These are phyloP conservation scores for Neoboletus subvelutipes DNA, from an alignment of 768 basidiomycete species.

Conservation along the genomic window DNA sequence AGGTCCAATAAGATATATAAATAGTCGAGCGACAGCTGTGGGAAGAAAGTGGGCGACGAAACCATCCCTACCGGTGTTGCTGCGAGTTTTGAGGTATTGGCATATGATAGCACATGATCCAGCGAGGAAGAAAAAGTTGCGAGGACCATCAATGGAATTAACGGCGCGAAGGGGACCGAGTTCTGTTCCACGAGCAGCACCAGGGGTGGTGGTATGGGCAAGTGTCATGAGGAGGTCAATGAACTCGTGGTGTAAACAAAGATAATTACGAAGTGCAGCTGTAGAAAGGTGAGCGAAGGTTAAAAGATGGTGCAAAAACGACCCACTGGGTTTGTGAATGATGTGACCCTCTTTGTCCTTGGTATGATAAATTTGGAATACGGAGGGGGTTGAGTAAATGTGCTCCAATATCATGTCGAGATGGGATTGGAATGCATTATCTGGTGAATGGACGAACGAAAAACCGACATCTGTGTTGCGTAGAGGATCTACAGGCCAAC, in stretches of 20 bases:
- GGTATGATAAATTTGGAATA: not conserved
- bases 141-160: not conserved
- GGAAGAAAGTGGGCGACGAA: not conserved
- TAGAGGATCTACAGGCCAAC: not conserved
- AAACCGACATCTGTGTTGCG: too few species aligned
- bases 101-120: slow-evolving; percentile 1
- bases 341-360: too few species aligned
- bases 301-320: too few species aligned
- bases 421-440: too few species aligned
- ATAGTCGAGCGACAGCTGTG: not conserved
- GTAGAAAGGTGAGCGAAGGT: too few species aligned
- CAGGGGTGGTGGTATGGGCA: not conserved
- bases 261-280: not conserved
- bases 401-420: too few species aligned
- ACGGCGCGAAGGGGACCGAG: not conserved
- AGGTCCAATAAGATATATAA: slow-evolving; percentile 1
- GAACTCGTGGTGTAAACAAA: not conserved
- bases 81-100: not conserved
- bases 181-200: not conserved
- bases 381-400: not conserved
- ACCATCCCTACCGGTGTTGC: not conserved
- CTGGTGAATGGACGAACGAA: too few species aligned
- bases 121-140: not conserved
- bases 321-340: too few species aligned
- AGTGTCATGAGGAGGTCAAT: not conserved